Percentiles rank a stretch among this genome's conserved stretches.
Evolutionary conservation across 495 filamentous ascomycete species (phyloP).

Genomic region (Penicillium taxi): DNA sequence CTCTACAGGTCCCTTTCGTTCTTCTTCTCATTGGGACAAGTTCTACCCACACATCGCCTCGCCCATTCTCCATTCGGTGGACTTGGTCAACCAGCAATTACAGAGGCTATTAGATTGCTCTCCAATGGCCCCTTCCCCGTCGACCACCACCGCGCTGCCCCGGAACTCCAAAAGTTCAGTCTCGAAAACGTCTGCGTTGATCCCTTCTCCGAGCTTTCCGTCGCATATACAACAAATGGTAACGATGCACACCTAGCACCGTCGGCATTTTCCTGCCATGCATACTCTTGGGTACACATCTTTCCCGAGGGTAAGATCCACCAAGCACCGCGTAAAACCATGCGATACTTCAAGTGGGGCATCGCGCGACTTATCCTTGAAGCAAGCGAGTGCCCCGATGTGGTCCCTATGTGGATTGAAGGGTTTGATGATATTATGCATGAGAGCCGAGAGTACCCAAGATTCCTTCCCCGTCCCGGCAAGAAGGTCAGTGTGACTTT

Average conservation of each 20-base stretch:
- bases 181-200: slow-evolving; percentile 39
- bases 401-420: slow-evolving; percentile 92
- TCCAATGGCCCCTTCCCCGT: slow-evolving; percentile 52
- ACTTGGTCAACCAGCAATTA: slow-evolving; percentile 83
- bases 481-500: slow-evolving; percentile 70
- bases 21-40: slow-evolving; percentile 84
- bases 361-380: slow-evolving; percentile 84
- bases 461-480: slow-evolving; percentile 68
- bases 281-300: slow-evolving; percentile 80
- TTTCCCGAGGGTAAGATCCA: slow-evolving; percentile 94
- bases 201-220: slow-evolving; percentile 40
- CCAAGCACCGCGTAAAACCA: slow-evolving; percentile 66
- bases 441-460: slow-evolving; percentile 68
- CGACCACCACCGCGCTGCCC: slow-evolving; percentile 28
- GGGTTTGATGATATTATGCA: slow-evolving; percentile 80
- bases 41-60: slow-evolving; percentile 76
- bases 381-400: slow-evolving; percentile 66
- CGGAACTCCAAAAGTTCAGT: slow-evolving; percentile 33
- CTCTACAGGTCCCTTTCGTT: slow-evolving; percentile 41
- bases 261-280: slow-evolving; percentile 52
- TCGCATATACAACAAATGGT: slow-evolving; percentile 44
- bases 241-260: slow-evolving; percentile 50
- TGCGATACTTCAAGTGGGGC: slow-evolving; percentile 98
- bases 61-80: slow-evolving; percentile 63
- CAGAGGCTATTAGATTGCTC: slow-evolving; percentile 74